Evolutionary conservation across 2,329 filamentous ascomycete genomes (phyloP).

Genomic region (Xylariaceae sp.): DNA sequence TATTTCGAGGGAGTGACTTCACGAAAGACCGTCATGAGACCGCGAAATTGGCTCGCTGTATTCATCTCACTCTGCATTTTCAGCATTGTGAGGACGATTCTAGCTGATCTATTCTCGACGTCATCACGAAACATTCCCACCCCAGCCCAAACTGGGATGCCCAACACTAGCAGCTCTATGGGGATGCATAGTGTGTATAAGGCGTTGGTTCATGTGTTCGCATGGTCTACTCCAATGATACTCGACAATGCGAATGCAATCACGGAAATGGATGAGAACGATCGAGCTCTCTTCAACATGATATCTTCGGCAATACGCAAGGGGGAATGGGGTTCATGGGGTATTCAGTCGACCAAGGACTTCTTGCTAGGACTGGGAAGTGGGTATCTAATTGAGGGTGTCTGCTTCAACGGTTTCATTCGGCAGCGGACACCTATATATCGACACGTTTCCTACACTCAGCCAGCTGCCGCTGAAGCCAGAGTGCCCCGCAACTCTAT

Average conservation of each 20-base stretch:
- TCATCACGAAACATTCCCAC: slow-evolving; percentile 25
- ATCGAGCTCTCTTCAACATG: slow-evolving; percentile 40
- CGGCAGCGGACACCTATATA: slow-evolving; percentile 36
- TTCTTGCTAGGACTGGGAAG: slow-evolving; percentile 48
- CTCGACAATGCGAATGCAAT: slow-evolving; percentile 41
- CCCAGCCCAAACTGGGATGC: slow-evolving; percentile 25
- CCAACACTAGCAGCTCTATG: slow-evolving; percentile 27
- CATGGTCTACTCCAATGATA: slow-evolving; percentile 39
- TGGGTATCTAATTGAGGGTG: slow-evolving; percentile 36
- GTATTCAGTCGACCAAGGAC: slow-evolving; percentile 43
- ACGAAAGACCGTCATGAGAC: slow-evolving; percentile 35
- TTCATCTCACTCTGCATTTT: slow-evolving; percentile 56
- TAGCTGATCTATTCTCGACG: slow-evolving; percentile 42
- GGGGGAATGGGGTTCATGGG: slow-evolving; percentile 42
- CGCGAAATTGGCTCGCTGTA: slow-evolving; percentile 45
- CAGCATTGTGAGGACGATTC: slow-evolving; percentile 48
- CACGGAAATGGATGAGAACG: slow-evolving; percentile 40
- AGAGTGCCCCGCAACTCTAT: slow-evolving; percentile 37
- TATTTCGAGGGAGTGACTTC: slow-evolving; percentile 45
- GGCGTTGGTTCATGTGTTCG: slow-evolving; percentile 46
- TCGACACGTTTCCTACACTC: slow-evolving; percentile 29
- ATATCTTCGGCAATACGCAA: slow-evolving; percentile 43
- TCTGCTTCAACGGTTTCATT: slow-evolving; percentile 39
- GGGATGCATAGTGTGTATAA: slow-evolving; percentile 48
- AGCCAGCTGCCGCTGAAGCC: slow-evolving; percentile 31